Conservation (phyloP, 192 early-diverging fungal species). For the Backusella tuberculispora region DNA sequence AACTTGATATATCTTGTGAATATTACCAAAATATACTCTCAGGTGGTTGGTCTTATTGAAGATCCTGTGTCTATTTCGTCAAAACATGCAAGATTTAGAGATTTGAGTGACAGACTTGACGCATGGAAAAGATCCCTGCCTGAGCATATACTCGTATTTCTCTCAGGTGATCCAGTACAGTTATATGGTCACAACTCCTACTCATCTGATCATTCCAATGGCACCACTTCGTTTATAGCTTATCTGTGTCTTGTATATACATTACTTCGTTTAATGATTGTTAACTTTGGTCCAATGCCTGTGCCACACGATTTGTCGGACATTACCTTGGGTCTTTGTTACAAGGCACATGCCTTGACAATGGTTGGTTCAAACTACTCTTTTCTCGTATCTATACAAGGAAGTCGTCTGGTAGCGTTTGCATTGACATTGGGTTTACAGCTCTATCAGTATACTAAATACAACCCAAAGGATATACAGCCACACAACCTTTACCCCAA, state of each 20-base stretch:
- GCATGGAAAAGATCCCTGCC: slow-evolving; percentile 9
- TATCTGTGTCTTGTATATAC: slow-evolving; percentile 6
- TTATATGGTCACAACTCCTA: not conserved
- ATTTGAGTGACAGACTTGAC: not conserved
- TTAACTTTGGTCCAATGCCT: not conserved
- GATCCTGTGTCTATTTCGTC: not conserved
- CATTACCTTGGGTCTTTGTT: not conserved
- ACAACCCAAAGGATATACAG: not conserved
- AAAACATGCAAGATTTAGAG: not conserved
- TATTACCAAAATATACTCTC: slow-evolving; percentile 1
- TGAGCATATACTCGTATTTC: not conserved
- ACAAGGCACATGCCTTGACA: not conserved
- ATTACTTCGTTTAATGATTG: not conserved
- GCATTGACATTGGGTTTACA: not conserved
- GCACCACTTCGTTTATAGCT: not conserved
- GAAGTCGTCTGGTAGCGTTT: slow-evolving; percentile 4
- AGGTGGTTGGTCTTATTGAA: not conserved
- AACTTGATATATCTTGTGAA: slow-evolving; percentile 15
- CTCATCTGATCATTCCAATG: not conserved
- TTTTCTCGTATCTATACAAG: not conserved
- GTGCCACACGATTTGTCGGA: not conserved
- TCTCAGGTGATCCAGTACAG: not conserved
- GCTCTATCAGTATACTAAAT: not conserved
- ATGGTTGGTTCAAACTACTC: not conserved
- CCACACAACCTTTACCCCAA: not conserved